phyloP scores from a whole-genome alignment of 441 rosid genomes.

The Omphalea diandra region DNA sequence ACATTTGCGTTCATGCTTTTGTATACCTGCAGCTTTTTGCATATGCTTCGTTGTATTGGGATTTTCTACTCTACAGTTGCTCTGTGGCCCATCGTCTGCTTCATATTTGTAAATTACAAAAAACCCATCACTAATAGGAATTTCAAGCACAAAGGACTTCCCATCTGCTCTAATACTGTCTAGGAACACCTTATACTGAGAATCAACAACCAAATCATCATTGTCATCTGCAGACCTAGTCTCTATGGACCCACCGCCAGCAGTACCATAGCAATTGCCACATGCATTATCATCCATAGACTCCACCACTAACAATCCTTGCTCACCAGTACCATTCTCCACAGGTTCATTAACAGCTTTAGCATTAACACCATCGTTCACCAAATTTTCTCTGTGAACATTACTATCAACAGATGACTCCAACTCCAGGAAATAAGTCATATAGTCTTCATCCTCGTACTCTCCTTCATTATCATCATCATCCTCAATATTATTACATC shows the following conservation, averaged over 20 bases:
- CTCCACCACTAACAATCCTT: neutral
- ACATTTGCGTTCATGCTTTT: neutral
- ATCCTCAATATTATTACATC: neutral
- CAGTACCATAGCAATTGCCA: neutral
- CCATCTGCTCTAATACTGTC: conserved; percentile 21
- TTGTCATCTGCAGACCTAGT: neutral
- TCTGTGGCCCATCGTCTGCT: conserved; percentile 12
- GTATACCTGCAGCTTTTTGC: neutral
- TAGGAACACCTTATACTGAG: conserved; percentile 38
- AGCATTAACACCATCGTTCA: neutral
- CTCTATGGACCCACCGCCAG: neutral
- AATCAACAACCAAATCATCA: conserved; percentile 20
- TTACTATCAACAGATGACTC: neutral
- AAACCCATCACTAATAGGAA: conserved; percentile 13
- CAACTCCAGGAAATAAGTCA: no score
- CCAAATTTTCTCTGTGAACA: neutral
- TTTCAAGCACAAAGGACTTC: conserved; percentile 32
- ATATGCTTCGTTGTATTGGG: conserved; percentile 5
- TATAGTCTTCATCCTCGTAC: no score
- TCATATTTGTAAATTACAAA: conserved; percentile 24
- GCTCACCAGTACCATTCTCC: neutral
- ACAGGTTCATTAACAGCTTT: neutral
- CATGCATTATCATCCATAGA: neutral
- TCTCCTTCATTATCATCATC: neutral
- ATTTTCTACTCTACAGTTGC: conserved; percentile 16